Conservation (phyloP, 2,329 filamentous ascomycete species). For the Ophiostoma montium region DNA sequence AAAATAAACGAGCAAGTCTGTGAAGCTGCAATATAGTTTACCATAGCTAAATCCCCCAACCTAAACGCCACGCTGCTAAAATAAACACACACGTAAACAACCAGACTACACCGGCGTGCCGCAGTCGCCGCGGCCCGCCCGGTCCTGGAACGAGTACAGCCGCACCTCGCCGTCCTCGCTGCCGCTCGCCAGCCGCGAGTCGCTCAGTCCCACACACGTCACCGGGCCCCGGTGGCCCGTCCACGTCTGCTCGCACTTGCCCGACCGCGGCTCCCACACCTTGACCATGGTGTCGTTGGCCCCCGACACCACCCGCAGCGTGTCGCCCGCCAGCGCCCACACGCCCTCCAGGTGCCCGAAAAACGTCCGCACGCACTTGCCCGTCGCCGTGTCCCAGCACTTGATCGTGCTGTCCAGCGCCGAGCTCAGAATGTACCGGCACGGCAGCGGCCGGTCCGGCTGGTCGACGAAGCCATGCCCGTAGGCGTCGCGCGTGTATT, state of each 20-base stretch:
- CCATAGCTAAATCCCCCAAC: too few relatives aligned
- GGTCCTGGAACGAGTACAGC: constrained; percentile 60
- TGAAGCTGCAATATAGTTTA: too few relatives aligned
- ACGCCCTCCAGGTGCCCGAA: constrained; percentile 95
- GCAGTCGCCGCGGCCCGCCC: constrained; percentile 15
- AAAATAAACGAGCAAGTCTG: too few relatives aligned
- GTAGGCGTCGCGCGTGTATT: constrained; percentile 37
- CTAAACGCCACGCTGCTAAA: not conserved
- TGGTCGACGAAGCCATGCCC: constrained; percentile 48
- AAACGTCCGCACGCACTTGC: constrained; percentile 76
- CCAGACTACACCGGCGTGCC: not conserved
- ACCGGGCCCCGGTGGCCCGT: constrained; percentile 83
- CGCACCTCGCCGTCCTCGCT: constrained; percentile 88
- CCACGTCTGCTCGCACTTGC: constrained; percentile 84
- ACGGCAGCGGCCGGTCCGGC: constrained; percentile 54
- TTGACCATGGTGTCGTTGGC: constrained; percentile 93
- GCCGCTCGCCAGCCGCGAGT: constrained; percentile 77
- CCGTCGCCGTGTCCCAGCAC: constrained; percentile 77
- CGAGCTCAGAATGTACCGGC: constrained; percentile 84
- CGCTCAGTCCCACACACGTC: constrained; percentile 83
- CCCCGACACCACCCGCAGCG: constrained; percentile 61
- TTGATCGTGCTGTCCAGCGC: constrained; percentile 84
- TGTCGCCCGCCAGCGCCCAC: constrained; percentile 52
- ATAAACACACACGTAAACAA: not conserved
- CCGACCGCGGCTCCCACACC: constrained; percentile 82